Conservation (phyloP, 2,329 filamentous ascomycete species). For the Colletotrichum liriopes region DNA sequence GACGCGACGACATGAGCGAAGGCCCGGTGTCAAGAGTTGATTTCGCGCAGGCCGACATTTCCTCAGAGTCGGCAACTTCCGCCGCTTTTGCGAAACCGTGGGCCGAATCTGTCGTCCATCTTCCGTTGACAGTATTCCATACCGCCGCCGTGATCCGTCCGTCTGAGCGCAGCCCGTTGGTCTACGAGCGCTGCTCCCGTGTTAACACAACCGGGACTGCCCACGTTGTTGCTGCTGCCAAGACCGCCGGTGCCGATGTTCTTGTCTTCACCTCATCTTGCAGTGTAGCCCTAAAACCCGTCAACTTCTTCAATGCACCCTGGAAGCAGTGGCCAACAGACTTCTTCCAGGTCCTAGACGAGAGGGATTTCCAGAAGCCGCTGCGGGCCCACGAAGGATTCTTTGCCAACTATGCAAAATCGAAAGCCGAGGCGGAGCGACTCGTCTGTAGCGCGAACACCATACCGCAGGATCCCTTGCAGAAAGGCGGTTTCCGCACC, state of each 20-base stretch:
- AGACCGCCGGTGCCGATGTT: constrained; percentile 61
- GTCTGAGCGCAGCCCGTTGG: constrained; percentile 61
- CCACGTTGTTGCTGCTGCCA: constrained; percentile 65
- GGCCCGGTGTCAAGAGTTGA: constrained; percentile 55
- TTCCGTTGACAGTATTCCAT: constrained; percentile 71
- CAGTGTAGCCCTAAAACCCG: constrained; percentile 58
- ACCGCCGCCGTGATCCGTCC: constrained; percentile 69
- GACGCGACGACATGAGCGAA: constrained; percentile 58
- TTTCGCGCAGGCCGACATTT: constrained; percentile 66
- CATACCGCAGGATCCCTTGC: constrained; percentile 40
- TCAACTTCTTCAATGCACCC: constrained; percentile 60
- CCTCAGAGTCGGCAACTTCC: constrained; percentile 59
- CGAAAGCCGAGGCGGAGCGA: constrained; percentile 67
- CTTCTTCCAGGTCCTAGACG: constrained; percentile 62
- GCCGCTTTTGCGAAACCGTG: constrained; percentile 65
- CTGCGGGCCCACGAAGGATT: constrained; percentile 59
- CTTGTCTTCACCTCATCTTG: constrained; percentile 69
- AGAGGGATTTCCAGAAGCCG: constrained; percentile 59
- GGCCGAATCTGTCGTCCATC: constrained; percentile 56
- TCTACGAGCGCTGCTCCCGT: constrained; percentile 61
- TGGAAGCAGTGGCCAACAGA: constrained; percentile 58
- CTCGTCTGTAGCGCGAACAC: constrained; percentile 63
- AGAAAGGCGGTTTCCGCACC: constrained; percentile 60
- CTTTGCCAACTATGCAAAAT: constrained; percentile 66
- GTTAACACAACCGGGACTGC: constrained; percentile 68